Conservation (phyloP, 306 rosid species). For the Cicer bijugum region DNA sequence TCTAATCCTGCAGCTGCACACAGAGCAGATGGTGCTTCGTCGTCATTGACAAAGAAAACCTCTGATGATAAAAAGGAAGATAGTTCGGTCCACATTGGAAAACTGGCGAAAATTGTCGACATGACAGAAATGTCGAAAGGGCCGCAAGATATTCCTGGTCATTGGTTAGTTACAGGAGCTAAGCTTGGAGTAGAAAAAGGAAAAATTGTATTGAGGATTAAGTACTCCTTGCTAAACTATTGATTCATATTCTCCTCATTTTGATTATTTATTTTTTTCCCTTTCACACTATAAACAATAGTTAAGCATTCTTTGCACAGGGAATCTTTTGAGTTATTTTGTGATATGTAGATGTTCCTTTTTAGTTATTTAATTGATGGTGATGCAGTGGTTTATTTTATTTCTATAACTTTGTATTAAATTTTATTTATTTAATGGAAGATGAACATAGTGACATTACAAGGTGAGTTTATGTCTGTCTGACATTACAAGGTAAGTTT, state of each 20-base stretch:
- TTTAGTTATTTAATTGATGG: slow-evolving; percentile 48
- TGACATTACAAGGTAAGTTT: not conserved
- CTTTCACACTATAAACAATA: slow-evolving; percentile 56
- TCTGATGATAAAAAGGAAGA: slow-evolving; percentile 83
- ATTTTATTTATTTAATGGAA: slow-evolving; percentile 44
- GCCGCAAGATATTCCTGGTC: slow-evolving; percentile 96
- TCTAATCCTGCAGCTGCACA: slow-evolving; percentile 51
- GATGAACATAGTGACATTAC: slow-evolving; percentile 6
- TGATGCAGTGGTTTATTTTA: slow-evolving; percentile 50
- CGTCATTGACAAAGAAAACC: slow-evolving; percentile 62
- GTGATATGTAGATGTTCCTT: slow-evolving; percentile 56
- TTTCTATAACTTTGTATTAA: slow-evolving; percentile 45
- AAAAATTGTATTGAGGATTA: slow-evolving; percentile 79
- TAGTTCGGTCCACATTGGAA: slow-evolving; percentile 64
- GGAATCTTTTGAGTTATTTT: slow-evolving; percentile 54
- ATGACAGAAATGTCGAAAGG: slow-evolving; percentile 94
- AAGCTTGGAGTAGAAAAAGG: slow-evolving; percentile 99
- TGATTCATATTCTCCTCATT: slow-evolving; percentile 48
- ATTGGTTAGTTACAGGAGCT: slow-evolving; percentile 98
- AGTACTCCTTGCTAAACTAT: slow-evolving; percentile 88
- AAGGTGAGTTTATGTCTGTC: not conserved
- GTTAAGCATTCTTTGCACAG: slow-evolving; percentile 93
- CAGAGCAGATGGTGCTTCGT: slow-evolving; percentile 73
- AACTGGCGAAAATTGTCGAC: slow-evolving; percentile 85
- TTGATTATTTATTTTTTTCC: slow-evolving; percentile 45